A percentile compares a stretch with the other conserved stretches of the same genome.
phyloP scores from a whole-genome alignment of 2,329 filamentous ascomycete species.

The Botrytis squamosa region DNA sequence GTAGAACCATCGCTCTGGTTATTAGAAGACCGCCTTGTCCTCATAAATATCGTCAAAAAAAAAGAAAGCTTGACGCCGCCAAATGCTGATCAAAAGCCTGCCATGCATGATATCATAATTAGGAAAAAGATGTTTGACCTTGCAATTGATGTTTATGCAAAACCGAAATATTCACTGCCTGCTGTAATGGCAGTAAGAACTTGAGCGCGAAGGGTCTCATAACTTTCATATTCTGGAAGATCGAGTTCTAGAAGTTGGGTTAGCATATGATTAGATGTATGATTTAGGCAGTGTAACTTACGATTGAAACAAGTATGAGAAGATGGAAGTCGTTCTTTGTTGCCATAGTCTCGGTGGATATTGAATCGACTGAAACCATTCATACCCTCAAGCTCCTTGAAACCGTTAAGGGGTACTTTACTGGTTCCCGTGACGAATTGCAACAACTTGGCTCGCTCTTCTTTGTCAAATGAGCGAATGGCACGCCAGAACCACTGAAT shows the following conservation, averaged over 20 bases:
- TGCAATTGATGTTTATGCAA: slow-evolving; percentile 61
- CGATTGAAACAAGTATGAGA: slow-evolving; percentile 99
- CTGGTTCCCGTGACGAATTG: slow-evolving; percentile 98
- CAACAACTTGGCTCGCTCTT: slow-evolving; percentile 93
- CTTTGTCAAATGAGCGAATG: slow-evolving; percentile 95
- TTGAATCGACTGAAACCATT: slow-evolving; percentile 98
- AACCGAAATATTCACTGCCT: slow-evolving; percentile 95
- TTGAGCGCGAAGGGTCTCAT: slow-evolving; percentile 83
- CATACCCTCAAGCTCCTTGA: slow-evolving; percentile 99
- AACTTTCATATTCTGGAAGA: slow-evolving; percentile 95
- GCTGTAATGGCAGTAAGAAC: slow-evolving; percentile 96
- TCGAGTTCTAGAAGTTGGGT: slow-evolving; percentile 71
- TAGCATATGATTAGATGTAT: slow-evolving; percentile 27
- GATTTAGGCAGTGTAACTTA: slow-evolving; percentile 53
- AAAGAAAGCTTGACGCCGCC: slow-evolving; percentile 32
- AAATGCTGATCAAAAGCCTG: slow-evolving; percentile 40
- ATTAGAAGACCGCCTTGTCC: slow-evolving; percentile 24
- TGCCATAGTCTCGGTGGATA: slow-evolving; percentile 96
- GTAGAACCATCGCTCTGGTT: slow-evolving; percentile 1
- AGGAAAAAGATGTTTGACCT: slow-evolving; percentile 28
- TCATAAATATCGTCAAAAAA: slow-evolving; percentile 29
- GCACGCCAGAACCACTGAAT: slow-evolving; percentile 99
- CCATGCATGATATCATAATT: slow-evolving; percentile 34
- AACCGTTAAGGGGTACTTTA: slow-evolving; percentile 96
- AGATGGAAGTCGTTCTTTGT: slow-evolving; percentile 90